Percentiles rank a stretch among this genome's conserved stretches.
Conservation (phyloP, 2,329 filamentous ascomycete species). For the Tolypocladium pustulatum region DNA sequence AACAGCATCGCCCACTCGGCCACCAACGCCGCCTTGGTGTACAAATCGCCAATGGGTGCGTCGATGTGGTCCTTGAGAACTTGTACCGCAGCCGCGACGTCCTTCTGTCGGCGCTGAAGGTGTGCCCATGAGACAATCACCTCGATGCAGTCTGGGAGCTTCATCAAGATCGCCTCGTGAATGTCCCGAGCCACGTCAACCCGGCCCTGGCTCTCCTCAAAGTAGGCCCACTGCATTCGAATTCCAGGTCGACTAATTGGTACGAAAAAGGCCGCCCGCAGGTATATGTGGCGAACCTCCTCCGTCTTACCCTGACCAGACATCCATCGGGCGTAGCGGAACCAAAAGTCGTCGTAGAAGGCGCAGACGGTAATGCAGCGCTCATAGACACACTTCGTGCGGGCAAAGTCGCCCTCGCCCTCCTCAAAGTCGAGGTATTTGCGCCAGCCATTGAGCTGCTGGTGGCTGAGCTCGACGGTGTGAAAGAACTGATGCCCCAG, state of each 20-base stretch:
- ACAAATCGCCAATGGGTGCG: constrained; percentile 57
- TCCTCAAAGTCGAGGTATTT: constrained; percentile 98
- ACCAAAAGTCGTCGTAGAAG: constrained; percentile 96
- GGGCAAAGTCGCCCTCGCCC: constrained; percentile 62
- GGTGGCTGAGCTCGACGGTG: constrained; percentile 80
- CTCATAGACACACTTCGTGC: constrained; percentile 81
- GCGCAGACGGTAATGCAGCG: constrained; percentile 87
- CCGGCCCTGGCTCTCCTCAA: constrained; percentile 77
- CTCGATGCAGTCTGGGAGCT: constrained; percentile 73
- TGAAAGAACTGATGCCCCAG: constrained; percentile 97
- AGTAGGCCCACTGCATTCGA: constrained; percentile 84
- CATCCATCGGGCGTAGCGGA: constrained; percentile 96
- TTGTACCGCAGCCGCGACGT: constrained; percentile 73
- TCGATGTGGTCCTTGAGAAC: constrained; percentile 77
- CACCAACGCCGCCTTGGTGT: constrained; percentile 77
- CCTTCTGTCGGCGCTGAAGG: constrained; percentile 70
- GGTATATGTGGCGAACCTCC: constrained; percentile 85
- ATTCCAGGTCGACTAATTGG: constrained; percentile 77
- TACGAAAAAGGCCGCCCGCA: constrained; percentile 80
- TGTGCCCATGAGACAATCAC: constrained; percentile 84
- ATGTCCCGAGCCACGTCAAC: constrained; percentile 74
- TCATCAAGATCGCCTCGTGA: constrained; percentile 66
- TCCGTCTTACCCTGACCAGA: constrained; percentile 71
- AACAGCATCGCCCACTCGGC: constrained; percentile 79
- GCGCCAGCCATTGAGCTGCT: constrained; percentile 80